Base-by-base conservation (phyloP, 495 filamentous ascomycete species). In the Rhypophila decipiens region DNA sequence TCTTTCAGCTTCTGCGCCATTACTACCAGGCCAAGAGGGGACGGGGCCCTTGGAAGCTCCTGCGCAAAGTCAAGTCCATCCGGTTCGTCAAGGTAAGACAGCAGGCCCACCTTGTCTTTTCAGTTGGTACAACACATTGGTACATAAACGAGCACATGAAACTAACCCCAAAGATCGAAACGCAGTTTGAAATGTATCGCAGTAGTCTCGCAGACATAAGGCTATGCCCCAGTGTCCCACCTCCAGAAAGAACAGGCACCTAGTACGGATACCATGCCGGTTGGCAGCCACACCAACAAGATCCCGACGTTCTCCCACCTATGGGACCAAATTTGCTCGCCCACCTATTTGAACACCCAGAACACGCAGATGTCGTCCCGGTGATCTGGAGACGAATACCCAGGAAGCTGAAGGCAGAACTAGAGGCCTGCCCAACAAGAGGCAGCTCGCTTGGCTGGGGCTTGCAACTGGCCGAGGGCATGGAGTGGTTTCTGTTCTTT, bases 361-460 rank as follows among this genome's bases (percentile, higher is more conserved):
- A 48, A 4, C 33, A 48, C 27, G 46, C 46, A 10, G 46, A 48
- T 4, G 23, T 41, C 5, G 9, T 41, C 46, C 46, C 46, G 1
- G 18, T n/a, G 10, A 23, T 48, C 2, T 42, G 24, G 33, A 41
- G 35, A 1, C 34, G 15, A 18, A 48, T 48, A n/a, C 46, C 46
- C 15, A 15, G 31, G 8, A 48, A 48, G 15, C 27, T 48, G 5
- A 36, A 18, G 10, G 37, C 46, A 12, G 31, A 48, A 27, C 19
- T 48, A 7, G 18, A 19, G 7, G 46, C 46, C 12, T 48, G 46
- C 19, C 46, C 46, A 19, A 42, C 38, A 18, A 13, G 31, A 12
- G 47, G 47, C 19, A 49, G 47, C 47, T 49, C 47, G 18, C 11
- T 36, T 2, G 47, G 47, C 19, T 49, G 47, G 47, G 47, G 47